Percentiles rank a stretch among this genome's conserved stretches.
Conservation (phyloP, 2,329 filamentous ascomycete species). For the Penicillium sp. region DNA sequence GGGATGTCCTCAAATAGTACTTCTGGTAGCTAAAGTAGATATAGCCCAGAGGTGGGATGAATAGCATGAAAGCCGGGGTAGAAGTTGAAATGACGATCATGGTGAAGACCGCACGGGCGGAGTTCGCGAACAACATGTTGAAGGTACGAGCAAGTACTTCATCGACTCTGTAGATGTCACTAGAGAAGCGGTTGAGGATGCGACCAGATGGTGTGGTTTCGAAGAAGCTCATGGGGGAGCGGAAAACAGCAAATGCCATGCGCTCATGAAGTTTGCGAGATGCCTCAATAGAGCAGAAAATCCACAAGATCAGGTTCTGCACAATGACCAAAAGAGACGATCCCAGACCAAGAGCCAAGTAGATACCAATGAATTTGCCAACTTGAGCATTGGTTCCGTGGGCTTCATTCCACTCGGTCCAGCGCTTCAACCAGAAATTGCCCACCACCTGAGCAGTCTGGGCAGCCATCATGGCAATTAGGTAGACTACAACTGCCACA, state of each 20-base stretch:
- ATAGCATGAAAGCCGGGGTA: conserved; percentile 72
- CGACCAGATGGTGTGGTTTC: conserved; percentile 95
- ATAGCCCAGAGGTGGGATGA: conserved; percentile 75
- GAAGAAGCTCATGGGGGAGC: conserved; percentile 98
- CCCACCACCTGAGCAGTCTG: conserved; percentile 80
- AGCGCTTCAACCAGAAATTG: conserved; percentile 89
- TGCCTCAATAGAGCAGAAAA: conserved; percentile 98
- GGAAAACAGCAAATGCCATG: conserved; percentile 96
- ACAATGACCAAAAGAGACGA: conserved; percentile 78
- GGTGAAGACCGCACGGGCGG: conserved; percentile 73
- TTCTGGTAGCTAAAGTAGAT: conserved; percentile 92
- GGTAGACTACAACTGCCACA: conserved; percentile 74
- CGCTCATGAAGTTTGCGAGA: conserved; percentile 94
- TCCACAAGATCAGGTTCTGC: conserved; percentile 95
- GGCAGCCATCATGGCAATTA: conserved; percentile 69
- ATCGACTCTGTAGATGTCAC: conserved; percentile 65
- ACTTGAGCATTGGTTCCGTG: conserved; percentile 67
- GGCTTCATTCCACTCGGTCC: conserved; percentile 75
- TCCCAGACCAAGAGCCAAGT: conserved; percentile 90
- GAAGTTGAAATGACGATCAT: conserved; percentile 77
- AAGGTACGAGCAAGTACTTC: conserved; percentile 94
- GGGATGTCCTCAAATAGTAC: conserved; percentile 93
- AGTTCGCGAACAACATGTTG: conserved; percentile 88
- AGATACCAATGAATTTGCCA: conserved; percentile 89
- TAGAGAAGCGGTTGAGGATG: conserved; percentile 94